Base-by-base conservation (phyloP, 257 asterid species). In the Craterostigma plantagineum region DNA sequence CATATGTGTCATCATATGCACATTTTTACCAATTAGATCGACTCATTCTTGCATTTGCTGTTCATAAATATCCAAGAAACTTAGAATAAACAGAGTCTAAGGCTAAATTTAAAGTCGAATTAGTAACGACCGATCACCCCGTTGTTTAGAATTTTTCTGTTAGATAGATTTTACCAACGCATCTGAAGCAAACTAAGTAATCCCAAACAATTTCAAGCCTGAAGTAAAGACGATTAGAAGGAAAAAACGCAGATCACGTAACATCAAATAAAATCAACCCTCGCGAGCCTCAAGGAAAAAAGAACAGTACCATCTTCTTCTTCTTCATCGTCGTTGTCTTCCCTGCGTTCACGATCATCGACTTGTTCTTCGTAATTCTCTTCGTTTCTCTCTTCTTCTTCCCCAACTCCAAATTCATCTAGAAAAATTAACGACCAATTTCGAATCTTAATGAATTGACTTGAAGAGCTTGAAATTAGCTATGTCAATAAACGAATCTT, bases 291-390 rank as follows among this genome's bases (percentile, higher is more conserved):
- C 0, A 1, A 6, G 38, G 46, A 14, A 8, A 1, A 36, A 11
- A 44, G 0, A 51, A 10, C 62, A 80, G 92, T 92, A 16, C 76
- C 93, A 11, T 85, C 96, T 50, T 84, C n/a, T n/a, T n/a, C 95
- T 11, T 81, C 95, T 2, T 82, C 95, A 0, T 84, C 93, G 2
- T 75, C 92, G 8, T 69, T 79, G 17, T 62, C 77, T 1, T 67
- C 70, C 30, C 30, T 23, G 30, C 30, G 30, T 2, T 23, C 30
- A 23, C 30, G 30, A 8, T 65, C 75, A 23, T 55, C 76, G 5
- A 41, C 61, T 40, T 38, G 64, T 27, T 67, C 79, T 34, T 77
- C 95, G 14, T 59, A 75, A 4, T 60, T 60, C 56, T 75, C 94
- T 33, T 71, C 90, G 1, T 70, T 85, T 49, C 84, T 70, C 65